These are phyloP conservation scores for Colletotrichum sublineola DNA, from an alignment of 2,329 filamentous ascomycete genomes.

Conservation along the genomic window DNA sequence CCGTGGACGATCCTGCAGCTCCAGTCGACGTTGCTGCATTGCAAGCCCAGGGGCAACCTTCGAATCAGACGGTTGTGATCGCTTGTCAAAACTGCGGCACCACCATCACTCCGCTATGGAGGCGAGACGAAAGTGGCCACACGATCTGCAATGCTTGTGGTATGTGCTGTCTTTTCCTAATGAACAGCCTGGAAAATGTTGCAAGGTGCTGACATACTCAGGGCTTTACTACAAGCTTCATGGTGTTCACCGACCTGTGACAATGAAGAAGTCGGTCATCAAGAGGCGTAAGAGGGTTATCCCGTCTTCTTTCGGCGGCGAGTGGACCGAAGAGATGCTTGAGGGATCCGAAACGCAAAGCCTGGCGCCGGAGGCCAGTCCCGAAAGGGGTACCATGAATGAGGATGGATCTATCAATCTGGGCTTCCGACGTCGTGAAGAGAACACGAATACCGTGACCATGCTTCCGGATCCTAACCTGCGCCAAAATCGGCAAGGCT, in stretches of 20 bases:
- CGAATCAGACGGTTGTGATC: conserved; percentile 77
- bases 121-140: conserved; percentile 92
- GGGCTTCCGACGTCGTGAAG: conserved; percentile 65
- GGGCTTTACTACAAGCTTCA: conserved; percentile 97
- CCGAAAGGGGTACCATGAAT: conserved; percentile 70
- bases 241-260: conserved; percentile 89
- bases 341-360: conserved; percentile 63
- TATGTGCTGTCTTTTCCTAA: conserved; percentile 61
- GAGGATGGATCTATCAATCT: conserved; percentile 75
- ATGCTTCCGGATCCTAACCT: conserved; percentile 61
- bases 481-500: conserved; percentile 59
- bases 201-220: conserved; percentile 54
- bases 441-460: conserved; percentile 58
- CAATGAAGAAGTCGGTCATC: conserved; percentile 99
- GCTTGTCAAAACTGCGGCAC: conserved; percentile 98
- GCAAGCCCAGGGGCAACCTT: conserved; percentile 53
- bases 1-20: conserved; percentile 54
- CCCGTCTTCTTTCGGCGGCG: conserved; percentile 70
- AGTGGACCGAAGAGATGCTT: conserved; percentile 58
- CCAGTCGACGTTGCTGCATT: conserved; percentile 65
- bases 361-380: conserved; percentile 53
- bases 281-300: conserved; percentile 96
- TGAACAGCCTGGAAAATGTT: conserved; percentile 9
- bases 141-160: conserved; percentile 99
- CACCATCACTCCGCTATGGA: conserved; percentile 96